Base-by-base conservation (phyloP, 2,329 filamentous ascomycete genomes). In the Rugonectria rugulosa region DNA sequence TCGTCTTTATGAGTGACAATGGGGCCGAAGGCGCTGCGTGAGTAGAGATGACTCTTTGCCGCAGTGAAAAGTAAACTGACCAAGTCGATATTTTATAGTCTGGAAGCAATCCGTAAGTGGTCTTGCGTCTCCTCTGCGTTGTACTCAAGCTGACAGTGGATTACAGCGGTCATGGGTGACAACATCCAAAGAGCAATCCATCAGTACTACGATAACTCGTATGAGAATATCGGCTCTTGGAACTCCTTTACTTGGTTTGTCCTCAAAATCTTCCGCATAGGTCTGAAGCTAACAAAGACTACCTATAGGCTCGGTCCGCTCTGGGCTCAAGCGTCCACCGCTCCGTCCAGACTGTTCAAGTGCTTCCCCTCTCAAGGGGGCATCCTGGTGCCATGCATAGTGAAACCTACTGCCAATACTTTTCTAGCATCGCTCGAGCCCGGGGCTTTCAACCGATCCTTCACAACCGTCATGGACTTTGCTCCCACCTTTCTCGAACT, bases 161-260 rank as follows among this genome's bases (percentile, higher is more conserved):
- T n/a, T n/a, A n/a, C n/a, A n/a, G n/a, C n/a, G n/a, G n/a, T n/a
- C n/a, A n/a, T n/a, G n/a, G n/a, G n/a, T n/a, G n/a, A n/a, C n/a
- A n/a, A n/a, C n/a, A n/a, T n/a, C n/a, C n/a, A n/a, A n/a, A n/a
- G n/a, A n/a, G n/a, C n/a, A 32, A 32, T 14, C 29, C 79, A 81
- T 48, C 84, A 60, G 31, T 75, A 87, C 24, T 85, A 84, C 7
- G 78, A 82, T 46, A 80, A 43, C 44, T 61, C 56, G n/a, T 29
- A 83, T 3, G 82, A 84, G 6, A 86, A 86, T 54, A 73, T 85
- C 14, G 83, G 82, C 2, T 83, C 64, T 77, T 80, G 14, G 72
- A 74, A 85, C 65, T 81, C 78, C 1, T 87, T 84, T 63, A 80
- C 85, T 57, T 87, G 83, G 83, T 86, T 87, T n/a, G n/a, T n/a